Percentiles rank a stretch among this genome's conserved stretches.
Conservation (phyloP, 176 grass and related monocot species). For the Triticum urartu region DNA sequence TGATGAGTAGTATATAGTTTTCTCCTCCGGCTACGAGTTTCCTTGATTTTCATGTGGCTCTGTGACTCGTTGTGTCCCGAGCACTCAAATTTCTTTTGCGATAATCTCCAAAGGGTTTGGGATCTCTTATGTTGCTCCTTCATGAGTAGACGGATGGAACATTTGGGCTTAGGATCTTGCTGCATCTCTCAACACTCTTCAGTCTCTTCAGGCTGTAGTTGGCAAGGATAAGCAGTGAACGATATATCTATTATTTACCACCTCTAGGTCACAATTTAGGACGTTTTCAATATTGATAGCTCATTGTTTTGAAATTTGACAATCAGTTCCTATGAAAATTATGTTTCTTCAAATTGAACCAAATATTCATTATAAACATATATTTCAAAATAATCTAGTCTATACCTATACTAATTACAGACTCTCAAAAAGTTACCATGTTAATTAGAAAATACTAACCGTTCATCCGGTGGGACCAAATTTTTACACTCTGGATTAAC, state of each 20-base stretch:
- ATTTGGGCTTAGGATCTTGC: conserved; percentile 88
- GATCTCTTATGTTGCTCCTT: too few relatives aligned
- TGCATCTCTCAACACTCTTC: conserved; percentile 69
- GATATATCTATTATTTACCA: neutral
- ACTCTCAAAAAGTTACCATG: too few relatives aligned
- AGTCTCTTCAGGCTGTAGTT: conserved; percentile 63
- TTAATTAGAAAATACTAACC: too few relatives aligned
- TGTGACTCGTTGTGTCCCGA: too few relatives aligned
- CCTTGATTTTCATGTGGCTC: too few relatives aligned
- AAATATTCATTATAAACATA: neutral
- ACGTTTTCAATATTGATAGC: neutral
- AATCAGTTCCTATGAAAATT: neutral
- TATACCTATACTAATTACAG: too few relatives aligned
- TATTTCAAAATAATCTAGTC: neutral
- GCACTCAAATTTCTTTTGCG: too few relatives aligned
- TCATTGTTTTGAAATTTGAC: neutral
- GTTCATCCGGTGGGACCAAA: too few relatives aligned
- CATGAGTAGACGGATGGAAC: conserved; percentile 69
- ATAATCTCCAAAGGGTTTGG: too few relatives aligned
- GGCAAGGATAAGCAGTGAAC: conserved; percentile 61
- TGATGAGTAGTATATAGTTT: too few relatives aligned
- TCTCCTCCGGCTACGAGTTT: too few relatives aligned
- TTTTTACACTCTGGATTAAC: too few relatives aligned
- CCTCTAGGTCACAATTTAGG: neutral
- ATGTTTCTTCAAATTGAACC: neutral